These are phyloP conservation scores for Solanum chiquidenum DNA, from an alignment of 257 asterid genomes.

Conservation along the genomic window DNA sequence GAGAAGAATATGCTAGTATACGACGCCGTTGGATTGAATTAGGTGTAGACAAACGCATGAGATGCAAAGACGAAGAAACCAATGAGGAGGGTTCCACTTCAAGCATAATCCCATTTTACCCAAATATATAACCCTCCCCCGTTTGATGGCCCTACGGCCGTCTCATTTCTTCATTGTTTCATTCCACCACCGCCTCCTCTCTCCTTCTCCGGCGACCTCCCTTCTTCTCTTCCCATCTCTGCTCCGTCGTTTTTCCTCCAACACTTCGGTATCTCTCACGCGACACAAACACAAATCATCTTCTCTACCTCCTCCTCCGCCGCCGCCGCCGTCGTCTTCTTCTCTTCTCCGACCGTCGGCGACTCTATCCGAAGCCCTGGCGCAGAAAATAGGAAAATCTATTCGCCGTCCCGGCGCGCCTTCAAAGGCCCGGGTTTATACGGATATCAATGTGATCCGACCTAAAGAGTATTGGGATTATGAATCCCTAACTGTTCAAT, in stretches of 20 bases:
- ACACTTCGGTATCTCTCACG: conserved; percentile 6
- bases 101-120: neutral
- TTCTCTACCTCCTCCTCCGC: neutral
- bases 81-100: neutral
- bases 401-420: conserved; percentile 76
- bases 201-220: neutral
- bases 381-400: conserved; percentile 90
- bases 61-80: neutral
- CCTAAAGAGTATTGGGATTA: conserved; percentile 95
- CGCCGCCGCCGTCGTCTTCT: conserved; percentile 18
- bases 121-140: conserved; percentile 27
- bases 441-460: conserved; percentile 73
- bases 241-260: conserved; percentile 27
- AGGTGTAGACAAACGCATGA: neutral
- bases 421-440: conserved; percentile 75
- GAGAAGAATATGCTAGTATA: neutral
- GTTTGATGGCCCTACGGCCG: conserved; percentile 84
- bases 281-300: conserved; percentile 10
- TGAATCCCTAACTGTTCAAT: conserved; percentile 79
- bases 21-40: neutral
- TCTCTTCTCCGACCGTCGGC: conserved; percentile 16
- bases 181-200: conserved; percentile 17
- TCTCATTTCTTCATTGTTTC: conserved; percentile 44
- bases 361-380: conserved; percentile 40
- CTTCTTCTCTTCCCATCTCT: conserved; percentile 3